Percentiles rank a stretch among this genome's conserved stretches.
These are phyloP conservation scores for Cymbomonas tetramitiformis DNA, from an alignment of 139 green algal genomes.

Conservation along the genomic window DNA sequence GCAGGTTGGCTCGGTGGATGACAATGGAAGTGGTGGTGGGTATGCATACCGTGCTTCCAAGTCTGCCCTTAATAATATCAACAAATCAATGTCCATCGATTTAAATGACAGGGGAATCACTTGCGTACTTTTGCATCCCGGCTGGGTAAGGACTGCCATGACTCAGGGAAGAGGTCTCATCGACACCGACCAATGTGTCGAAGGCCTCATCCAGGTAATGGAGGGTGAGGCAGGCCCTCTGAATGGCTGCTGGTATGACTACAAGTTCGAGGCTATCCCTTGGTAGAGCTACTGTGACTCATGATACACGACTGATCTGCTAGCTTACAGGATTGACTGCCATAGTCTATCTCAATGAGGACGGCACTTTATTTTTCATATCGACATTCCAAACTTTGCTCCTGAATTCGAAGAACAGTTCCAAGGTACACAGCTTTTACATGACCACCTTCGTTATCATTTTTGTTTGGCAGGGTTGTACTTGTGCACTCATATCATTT, in stretches of 20 bases:
- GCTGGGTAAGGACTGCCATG: slow-evolving; percentile 24
- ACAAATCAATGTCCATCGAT: slow-evolving; percentile 24
- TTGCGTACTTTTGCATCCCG: slow-evolving; percentile 20
- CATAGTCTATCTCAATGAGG: too few species aligned
- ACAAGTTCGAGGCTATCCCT: slow-evolving; percentile 47
- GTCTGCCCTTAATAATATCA: slow-evolving; percentile 20
- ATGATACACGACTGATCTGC: too few species aligned
- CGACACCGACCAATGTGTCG: slow-evolving; percentile 3
- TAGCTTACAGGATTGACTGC: too few species aligned
- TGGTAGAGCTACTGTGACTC: too few species aligned
- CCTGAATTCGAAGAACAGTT: too few species aligned
- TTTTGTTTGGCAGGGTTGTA: too few species aligned
- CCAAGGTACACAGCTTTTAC: too few species aligned
- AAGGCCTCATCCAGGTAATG: slow-evolving; percentile 17
- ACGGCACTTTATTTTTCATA: too few species aligned
- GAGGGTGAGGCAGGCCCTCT: slow-evolving; percentile 29
- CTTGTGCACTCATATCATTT: too few species aligned
- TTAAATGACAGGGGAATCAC: slow-evolving; percentile 1
- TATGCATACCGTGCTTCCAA: slow-evolving; percentile 26
- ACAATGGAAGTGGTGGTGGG: slow-evolving; percentile 18
- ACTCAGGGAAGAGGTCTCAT: slow-evolving; percentile 12
- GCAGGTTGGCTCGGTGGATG: slow-evolving; percentile 17
- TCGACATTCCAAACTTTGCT: too few species aligned
- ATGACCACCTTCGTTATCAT: too few species aligned
- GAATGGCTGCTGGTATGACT: slow-evolving; percentile 50